Percentiles rank a stretch among this genome's conserved stretches.
These are phyloP conservation scores for Petunia secreta DNA, from an alignment of 257 asterid species.

Conservation along the genomic window DNA sequence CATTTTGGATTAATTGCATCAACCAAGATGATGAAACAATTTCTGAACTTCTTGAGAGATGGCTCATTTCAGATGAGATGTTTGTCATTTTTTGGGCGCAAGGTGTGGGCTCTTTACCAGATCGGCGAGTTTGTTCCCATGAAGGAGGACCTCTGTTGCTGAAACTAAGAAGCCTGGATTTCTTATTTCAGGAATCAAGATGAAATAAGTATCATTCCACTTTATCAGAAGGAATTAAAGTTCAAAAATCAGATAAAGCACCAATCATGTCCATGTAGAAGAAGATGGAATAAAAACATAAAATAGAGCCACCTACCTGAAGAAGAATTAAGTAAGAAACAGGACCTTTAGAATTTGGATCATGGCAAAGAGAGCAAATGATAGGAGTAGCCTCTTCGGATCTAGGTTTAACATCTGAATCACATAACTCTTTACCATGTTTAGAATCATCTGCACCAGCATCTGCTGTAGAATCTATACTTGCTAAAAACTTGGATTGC, in stretches of 20 bases:
- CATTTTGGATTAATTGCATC: constrained; percentile 62
- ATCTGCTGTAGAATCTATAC: constrained; percentile 59
- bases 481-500: constrained; percentile 88
- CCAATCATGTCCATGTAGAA: neutral
- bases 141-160: constrained; percentile 69
- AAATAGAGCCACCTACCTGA: constrained; percentile 60
- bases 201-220: constrained; percentile 31
- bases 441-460: constrained; percentile 60
- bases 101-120: constrained; percentile 58
- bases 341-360: constrained; percentile 66
- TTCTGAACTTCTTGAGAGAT: constrained; percentile 42
- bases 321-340: constrained; percentile 88
- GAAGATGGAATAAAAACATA: neutral
- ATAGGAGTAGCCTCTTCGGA: constrained; percentile 61
- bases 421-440: constrained; percentile 48
- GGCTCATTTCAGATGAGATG: constrained; percentile 38
- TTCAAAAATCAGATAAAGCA: constrained; percentile 23
- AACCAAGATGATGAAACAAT: constrained; percentile 50
- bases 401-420: constrained; percentile 45
- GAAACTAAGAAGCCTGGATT: constrained; percentile 89
- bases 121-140: constrained; percentile 69
- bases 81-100: constrained; percentile 33
- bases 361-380: constrained; percentile 91
- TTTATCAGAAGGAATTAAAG: constrained; percentile 26
- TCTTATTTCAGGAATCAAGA: constrained; percentile 57